Percentiles rank a stretch among this genome's conserved stretches.
phyloP scores from a whole-genome alignment of 2,329 filamentous ascomycete genomes.

The Calonectria leucothoes region DNA sequence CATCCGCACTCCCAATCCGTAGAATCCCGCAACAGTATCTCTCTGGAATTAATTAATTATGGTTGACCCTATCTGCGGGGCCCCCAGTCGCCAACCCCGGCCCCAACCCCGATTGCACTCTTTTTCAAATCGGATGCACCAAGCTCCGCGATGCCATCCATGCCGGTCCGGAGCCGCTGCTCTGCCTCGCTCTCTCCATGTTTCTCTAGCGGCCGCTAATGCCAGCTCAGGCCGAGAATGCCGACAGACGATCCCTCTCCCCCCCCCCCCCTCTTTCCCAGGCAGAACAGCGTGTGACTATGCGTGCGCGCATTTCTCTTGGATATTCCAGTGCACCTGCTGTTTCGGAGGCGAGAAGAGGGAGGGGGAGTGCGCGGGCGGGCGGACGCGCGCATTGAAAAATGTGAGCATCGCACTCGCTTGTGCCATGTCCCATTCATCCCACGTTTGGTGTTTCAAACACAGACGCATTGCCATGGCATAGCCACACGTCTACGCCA shows the following conservation, averaged over 20 bases:
- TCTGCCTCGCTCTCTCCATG: too few species aligned
- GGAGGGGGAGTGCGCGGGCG: too few species aligned
- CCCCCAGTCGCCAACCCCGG: too few species aligned
- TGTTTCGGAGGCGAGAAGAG: not conserved
- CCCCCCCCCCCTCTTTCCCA: too few species aligned
- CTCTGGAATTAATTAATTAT: not conserved
- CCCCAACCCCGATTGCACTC: too few species aligned
- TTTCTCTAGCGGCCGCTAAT: too few species aligned
- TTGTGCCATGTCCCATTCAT: not conserved
- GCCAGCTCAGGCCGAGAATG: not conserved
- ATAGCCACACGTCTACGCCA: slow-evolving; percentile 3
- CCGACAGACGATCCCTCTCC: too few species aligned
- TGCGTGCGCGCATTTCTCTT: not conserved
- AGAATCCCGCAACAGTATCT: not conserved
- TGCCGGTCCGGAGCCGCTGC: too few species aligned
- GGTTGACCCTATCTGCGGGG: not conserved
- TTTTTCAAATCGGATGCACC: not conserved
- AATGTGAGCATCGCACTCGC: not conserved
- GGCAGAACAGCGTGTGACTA: not conserved
- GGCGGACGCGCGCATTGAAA: too few species aligned
- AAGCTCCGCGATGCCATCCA: not conserved
- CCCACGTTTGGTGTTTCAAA: not conserved
- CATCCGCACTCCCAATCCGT: not conserved
- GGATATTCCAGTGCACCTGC: not conserved
- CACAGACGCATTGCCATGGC: not conserved